phyloP scores from a whole-genome alignment of 192 early-diverging fungal species.

The Coemansia sp. region DNA sequence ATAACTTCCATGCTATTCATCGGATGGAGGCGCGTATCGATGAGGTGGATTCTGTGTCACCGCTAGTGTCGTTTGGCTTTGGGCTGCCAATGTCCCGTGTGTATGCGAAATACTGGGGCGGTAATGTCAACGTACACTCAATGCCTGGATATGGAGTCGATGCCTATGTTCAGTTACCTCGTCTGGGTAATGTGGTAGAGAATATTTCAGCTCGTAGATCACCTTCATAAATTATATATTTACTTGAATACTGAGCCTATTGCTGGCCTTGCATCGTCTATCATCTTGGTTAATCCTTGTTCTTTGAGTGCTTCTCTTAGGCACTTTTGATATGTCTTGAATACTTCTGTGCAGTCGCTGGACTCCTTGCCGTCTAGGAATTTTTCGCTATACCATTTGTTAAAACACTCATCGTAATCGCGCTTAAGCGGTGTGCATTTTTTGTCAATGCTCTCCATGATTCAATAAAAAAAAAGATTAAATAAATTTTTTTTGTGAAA shows the following conservation, averaged over 20 bases:
- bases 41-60: slow-evolving; percentile 52
- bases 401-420: slow-evolving; percentile 90
- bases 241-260: slow-evolving; percentile 34
- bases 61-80: slow-evolving; percentile 70
- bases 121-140: slow-evolving; percentile 71
- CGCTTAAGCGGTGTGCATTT: slow-evolving; percentile 80
- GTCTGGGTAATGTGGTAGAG: slow-evolving; percentile 65
- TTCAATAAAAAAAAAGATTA: slow-evolving; percentile 7
- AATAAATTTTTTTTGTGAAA: neutral
- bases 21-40: slow-evolving; percentile 77
- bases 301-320: slow-evolving; percentile 75
- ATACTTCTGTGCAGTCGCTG: slow-evolving; percentile 79
- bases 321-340: slow-evolving; percentile 81
- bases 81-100: slow-evolving; percentile 88
- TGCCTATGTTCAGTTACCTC: slow-evolving; percentile 78
- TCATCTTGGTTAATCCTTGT: slow-evolving; percentile 81
- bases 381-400: slow-evolving; percentile 94
- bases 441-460: slow-evolving; percentile 56
- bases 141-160: slow-evolving; percentile 93
- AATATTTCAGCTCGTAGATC: slow-evolving; percentile 27
- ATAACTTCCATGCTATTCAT: slow-evolving; percentile 71
- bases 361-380: slow-evolving; percentile 83
- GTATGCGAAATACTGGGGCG: slow-evolving; percentile 97
- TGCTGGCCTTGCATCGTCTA: slow-evolving; percentile 80
- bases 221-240: too few species aligned